Evolutionary conservation across 2,329 filamentous ascomycete species (phyloP).

Genomic region (Elsinoe arachidis): DNA sequence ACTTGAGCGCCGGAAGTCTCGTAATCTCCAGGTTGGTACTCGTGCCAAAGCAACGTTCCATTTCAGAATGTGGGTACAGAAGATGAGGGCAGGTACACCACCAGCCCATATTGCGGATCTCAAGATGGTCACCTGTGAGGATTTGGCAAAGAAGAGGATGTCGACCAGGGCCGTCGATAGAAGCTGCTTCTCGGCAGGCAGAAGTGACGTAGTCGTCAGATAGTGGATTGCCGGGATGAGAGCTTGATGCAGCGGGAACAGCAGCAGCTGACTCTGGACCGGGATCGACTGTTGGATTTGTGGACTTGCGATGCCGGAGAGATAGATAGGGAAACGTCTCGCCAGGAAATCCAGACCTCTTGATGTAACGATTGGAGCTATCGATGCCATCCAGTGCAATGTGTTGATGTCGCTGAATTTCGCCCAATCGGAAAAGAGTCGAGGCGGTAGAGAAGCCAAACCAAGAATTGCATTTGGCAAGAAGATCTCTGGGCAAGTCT

Average conservation of each 20-base stretch:
- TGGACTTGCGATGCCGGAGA: slow-evolving; percentile 27
- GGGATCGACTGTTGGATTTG: slow-evolving; percentile 27
- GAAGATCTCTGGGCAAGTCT: slow-evolving; percentile 52
- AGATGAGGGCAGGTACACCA: slow-evolving; percentile 65
- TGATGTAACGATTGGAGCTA: slow-evolving; percentile 55
- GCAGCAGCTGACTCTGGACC: slow-evolving; percentile 51
- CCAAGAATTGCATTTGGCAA: slow-evolving; percentile 76
- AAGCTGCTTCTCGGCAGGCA: slow-evolving; percentile 79
- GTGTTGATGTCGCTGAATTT: slow-evolving; percentile 51
- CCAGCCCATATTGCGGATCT: slow-evolving; percentile 44
- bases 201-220: slow-evolving; percentile 78
- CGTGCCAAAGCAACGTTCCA: slow-evolving; percentile 81
- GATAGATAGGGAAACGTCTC: slow-evolving; percentile 26
- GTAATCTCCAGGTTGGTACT: slow-evolving; percentile 85
- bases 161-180: slow-evolving; percentile 77
- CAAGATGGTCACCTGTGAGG: slow-evolving; percentile 42
- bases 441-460: slow-evolving; percentile 65
- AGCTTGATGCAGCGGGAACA: slow-evolving; percentile 79
- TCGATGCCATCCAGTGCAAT: slow-evolving; percentile 71
- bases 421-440: slow-evolving; percentile 59
- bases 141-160: slow-evolving; percentile 64
- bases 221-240: slow-evolving; percentile 65
- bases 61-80: slow-evolving; percentile 63
- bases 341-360: slow-evolving; percentile 35
- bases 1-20: slow-evolving; percentile 23